A percentile compares a stretch with the other conserved stretches of the same genome.
These are phyloP conservation scores for Yamadazyma akitaensis DNA, from an alignment of 805 yeast species.

Conservation along the genomic window DNA sequence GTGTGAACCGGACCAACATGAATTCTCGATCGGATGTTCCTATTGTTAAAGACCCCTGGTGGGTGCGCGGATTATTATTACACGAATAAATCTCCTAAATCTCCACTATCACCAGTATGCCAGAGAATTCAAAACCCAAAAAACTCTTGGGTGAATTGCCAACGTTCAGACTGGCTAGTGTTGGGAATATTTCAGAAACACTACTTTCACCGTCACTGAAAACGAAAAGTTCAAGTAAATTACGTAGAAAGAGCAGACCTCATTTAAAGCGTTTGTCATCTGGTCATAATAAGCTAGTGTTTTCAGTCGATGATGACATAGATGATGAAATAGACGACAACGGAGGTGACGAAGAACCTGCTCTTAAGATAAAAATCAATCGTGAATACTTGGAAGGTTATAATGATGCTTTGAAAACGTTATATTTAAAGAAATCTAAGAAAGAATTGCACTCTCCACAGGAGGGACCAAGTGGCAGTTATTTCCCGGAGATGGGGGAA, in stretches of 20 bases:
- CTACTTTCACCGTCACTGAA: constrained; percentile 15
- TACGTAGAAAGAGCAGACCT: constrained; percentile 25
- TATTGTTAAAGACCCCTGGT: background rate
- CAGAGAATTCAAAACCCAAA: constrained; percentile 4
- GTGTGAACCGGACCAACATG: background rate
- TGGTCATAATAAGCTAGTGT: constrained; percentile 38
- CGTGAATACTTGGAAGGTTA: constrained; percentile 63
- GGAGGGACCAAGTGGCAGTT: constrained; percentile 1
- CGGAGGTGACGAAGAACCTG: constrained; percentile 50
- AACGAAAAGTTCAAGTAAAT: constrained; percentile 13
- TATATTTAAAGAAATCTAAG: constrained; percentile 22
- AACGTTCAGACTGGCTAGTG: background rate
- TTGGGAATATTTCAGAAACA: background rate
- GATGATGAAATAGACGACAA: constrained; percentile 56
- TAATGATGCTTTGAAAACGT: constrained; percentile 59
- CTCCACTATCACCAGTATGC: constrained; percentile 2
- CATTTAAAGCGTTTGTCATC: constrained; percentile 26
- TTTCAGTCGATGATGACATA: constrained; percentile 80
- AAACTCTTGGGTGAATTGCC: constrained; percentile 4
- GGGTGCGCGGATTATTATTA: background rate
- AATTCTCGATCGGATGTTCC: background rate
- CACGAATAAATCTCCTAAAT: background rate
- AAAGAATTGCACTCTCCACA: constrained; percentile 3
- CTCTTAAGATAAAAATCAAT: constrained; percentile 17
- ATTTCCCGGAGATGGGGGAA: constrained; percentile 9